Base-by-base conservation (phyloP, 768 basidiomycete species). In the Tulasnella sp. region DNA sequence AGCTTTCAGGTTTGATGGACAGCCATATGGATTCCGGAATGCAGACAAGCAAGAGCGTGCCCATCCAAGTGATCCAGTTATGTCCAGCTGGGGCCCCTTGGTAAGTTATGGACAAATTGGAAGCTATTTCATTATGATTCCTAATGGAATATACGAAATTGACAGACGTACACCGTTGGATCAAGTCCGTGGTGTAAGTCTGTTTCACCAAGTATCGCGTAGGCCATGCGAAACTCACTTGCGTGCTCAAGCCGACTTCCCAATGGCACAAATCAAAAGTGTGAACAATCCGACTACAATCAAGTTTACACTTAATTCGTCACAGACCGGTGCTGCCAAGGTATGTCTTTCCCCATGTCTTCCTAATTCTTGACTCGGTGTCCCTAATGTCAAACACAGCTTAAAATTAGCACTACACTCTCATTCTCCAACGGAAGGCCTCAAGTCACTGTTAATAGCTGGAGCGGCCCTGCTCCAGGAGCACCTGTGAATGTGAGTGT, bases 241-340 rank as follows among this genome's bases (percentile, higher is more conserved):
- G 13, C 12, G 7, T 43, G 13, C 27, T 19, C n/a, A n/a, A 43
- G 42, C 42, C n/a, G 72, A 71, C 65, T 55, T 56, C 29, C 73
- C 73, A 1, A 73, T 74, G 72, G 72, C 72, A n/a, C 68, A 69
- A 53, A 73, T 72, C 62, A 69, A 69, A 58, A 62, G 69, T 64
- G 68, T 72, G 27, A 71, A 71, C 53, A 67, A 66, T 56, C 70
- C 69, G 0, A 70, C 69, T 7, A 72, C 42, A n/a, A 44, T 70
- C 37, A 35, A 46, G 42, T 56, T 56, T 37, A 42, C 37, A 24
- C 48, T 56, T 6, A 28, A 37, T n/a, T 53, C 56, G 8, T 67
- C 68, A 15, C 70, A 72, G 56, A 71, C 67, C 25, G 72, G 73
- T 35, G 71, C 70, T 12, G 64, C 70, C 12, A 75, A 71, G 4